Evolutionary conservation across 1,284 basidiomycete species (phyloP).

Genomic region (Pseudozyma thailandica): DNA sequence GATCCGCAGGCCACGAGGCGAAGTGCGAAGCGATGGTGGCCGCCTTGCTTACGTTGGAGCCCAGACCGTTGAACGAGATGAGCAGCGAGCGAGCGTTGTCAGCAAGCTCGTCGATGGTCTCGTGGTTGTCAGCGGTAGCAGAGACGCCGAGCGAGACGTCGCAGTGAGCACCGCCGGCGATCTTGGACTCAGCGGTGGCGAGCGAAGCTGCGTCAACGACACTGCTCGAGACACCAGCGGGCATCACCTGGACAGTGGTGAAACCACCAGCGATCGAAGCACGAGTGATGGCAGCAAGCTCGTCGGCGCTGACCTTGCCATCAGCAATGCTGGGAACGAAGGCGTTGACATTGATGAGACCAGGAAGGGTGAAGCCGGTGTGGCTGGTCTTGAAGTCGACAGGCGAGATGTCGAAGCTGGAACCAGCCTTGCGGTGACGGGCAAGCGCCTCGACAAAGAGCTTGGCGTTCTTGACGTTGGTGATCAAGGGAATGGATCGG

Average conservation of each 20-base stretch:
- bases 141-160: conserved; percentile 63
- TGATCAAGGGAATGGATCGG: conserved; percentile 95
- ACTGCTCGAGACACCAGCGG: conserved; percentile 42
- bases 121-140: conserved; percentile 54
- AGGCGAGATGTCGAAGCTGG: conserved; percentile 83
- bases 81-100: conserved; percentile 60
- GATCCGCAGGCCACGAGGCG: conserved; percentile 87
- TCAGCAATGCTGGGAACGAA: conserved; percentile 82
- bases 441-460: conserved; percentile 94
- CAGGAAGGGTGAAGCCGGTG: conserved; percentile 90
- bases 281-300: conserved; percentile 71
- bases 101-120: conserved; percentile 51
- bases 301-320: conserved; percentile 72
- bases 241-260: conserved; percentile 60
- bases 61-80: conserved; percentile 59
- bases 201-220: conserved; percentile 53
- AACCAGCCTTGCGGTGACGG: conserved; percentile 73
- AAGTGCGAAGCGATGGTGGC: conserved; percentile 83
- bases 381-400: conserved; percentile 92
- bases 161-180: conserved; percentile 59
- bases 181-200: conserved; percentile 57
- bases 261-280: conserved; percentile 63
- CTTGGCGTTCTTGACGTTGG: conserved; percentile 99
- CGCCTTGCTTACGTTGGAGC: conserved; percentile 54
- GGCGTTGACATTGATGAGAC: conserved; percentile 86